Conservation (phyloP, 208 protist genomes). For the Wallacemonas sp. region DNA sequence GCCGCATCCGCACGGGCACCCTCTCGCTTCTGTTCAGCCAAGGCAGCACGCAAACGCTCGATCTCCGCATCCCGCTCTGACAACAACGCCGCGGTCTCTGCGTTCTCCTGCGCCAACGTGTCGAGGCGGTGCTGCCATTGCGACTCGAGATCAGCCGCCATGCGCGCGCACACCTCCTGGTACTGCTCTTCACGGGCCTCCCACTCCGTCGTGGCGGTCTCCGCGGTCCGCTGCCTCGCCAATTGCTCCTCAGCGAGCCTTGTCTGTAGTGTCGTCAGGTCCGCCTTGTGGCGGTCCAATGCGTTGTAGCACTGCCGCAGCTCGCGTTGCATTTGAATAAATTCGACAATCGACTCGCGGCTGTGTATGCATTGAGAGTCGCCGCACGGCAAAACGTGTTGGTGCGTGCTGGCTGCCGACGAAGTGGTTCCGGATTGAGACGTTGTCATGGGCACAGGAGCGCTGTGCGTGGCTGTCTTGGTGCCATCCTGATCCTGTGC, state of each 20-base stretch:
- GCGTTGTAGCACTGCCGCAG: slow-evolving; percentile 48
- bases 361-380: slow-evolving; percentile 62
- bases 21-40: neutral
- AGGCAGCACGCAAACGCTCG: neutral
- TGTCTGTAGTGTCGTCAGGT: slow-evolving; percentile 1
- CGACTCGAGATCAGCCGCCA: neutral
- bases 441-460: no score
- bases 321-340: slow-evolving; percentile 57
- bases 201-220: neutral
- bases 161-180: neutral
- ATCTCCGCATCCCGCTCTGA: neutral
- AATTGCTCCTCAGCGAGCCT: neutral
- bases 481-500: no score
- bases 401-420: neutral
- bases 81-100: slow-evolving; percentile 11
- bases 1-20: neutral
- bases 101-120: slow-evolving; percentile 12
- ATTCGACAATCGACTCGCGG: slow-evolving; percentile 69
- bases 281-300: slow-evolving; percentile 37
- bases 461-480: neutral
- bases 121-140: slow-evolving; percentile 17
- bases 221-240: neutral
- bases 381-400: slow-evolving; percentile 15
- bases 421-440: no score
- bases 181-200: neutral